Conservation (phyloP, 345 rosid genomes). For the Fremontodendron californicum region DNA sequence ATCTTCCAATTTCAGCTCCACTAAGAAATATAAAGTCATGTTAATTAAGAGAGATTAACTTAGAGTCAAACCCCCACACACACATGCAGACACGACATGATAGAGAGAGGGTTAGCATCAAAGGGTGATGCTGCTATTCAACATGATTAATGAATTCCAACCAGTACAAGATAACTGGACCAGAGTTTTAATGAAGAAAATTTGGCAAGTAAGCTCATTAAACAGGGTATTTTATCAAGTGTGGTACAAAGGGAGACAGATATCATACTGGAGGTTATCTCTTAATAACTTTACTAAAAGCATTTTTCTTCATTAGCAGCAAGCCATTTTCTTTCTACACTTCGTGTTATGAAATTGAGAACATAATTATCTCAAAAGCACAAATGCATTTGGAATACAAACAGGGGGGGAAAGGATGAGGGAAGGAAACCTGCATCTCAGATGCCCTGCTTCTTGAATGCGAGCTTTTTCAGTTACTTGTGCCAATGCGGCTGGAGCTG, state of each 20-base stretch:
- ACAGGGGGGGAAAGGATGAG: background rate
- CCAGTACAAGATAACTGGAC: background rate
- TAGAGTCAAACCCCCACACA: background rate
- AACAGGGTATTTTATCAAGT: background rate
- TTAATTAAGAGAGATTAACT: background rate
- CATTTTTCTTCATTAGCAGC: background rate
- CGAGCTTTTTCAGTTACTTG: conserved; percentile 87
- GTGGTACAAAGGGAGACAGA: background rate
- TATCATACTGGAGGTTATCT: background rate
- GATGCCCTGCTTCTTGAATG: conserved; percentile 90
- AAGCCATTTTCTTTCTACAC: background rate
- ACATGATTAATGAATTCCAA: background rate
- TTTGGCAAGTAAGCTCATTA: background rate
- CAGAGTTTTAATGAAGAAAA: background rate
- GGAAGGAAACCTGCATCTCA: conserved; percentile 74
- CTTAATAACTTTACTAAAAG: background rate
- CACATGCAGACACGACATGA: background rate
- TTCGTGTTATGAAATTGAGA: background rate
- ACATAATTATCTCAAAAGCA: background rate
- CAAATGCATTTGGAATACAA: background rate
- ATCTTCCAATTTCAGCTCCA: conserved; percentile 82
- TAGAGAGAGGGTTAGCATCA: background rate
- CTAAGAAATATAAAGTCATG: conserved; percentile 25
- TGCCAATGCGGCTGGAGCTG: conserved; percentile 69
- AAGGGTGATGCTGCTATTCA: background rate